Conservation (phyloP, 2,329 filamentous ascomycete species). For the Zymoseptoria tritici region DNA sequence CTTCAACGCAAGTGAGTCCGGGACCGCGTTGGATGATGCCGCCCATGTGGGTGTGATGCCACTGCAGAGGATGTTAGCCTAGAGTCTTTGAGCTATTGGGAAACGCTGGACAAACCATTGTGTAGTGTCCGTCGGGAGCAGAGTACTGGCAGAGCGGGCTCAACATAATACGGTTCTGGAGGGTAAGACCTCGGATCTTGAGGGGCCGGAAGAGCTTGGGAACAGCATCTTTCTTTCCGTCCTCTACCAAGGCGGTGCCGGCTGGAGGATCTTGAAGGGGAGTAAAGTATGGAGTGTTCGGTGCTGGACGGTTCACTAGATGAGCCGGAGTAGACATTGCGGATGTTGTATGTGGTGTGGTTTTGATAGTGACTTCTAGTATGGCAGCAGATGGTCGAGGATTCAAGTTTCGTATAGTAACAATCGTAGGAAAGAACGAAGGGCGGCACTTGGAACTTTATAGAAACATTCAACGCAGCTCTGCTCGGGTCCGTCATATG, state of each 20-base stretch:
- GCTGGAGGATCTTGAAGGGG: constrained; percentile 40
- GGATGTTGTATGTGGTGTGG: background rate
- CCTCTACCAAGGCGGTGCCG: constrained; percentile 40
- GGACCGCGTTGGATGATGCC: constrained; percentile 70
- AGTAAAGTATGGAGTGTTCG: constrained; percentile 43
- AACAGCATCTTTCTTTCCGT: constrained; percentile 39
- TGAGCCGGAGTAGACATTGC: constrained; percentile 22
- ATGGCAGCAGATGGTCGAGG: background rate
- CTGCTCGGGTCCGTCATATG: background rate
- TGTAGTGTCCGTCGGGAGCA: constrained; percentile 63
- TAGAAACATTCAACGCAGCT: background rate
- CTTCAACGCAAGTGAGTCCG: constrained; percentile 68
- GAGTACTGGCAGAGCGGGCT: constrained; percentile 62
- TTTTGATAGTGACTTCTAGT: background rate
- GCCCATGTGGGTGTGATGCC: constrained; percentile 67
- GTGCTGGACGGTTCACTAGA: constrained; percentile 36
- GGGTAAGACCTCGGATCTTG: constrained; percentile 46
- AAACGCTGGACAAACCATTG: constrained; percentile 37
- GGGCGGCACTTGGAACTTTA: background rate
- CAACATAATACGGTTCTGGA: constrained; percentile 48
- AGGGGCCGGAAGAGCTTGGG: constrained; percentile 55
- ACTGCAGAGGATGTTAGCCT: constrained; percentile 32
- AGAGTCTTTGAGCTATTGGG: background rate
- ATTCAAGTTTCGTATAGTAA: background rate
- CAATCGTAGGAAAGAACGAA: background rate